These are phyloP conservation scores for Amanita brunnescens DNA, from an alignment of 768 basidiomycete genomes.

Conservation along the genomic window DNA sequence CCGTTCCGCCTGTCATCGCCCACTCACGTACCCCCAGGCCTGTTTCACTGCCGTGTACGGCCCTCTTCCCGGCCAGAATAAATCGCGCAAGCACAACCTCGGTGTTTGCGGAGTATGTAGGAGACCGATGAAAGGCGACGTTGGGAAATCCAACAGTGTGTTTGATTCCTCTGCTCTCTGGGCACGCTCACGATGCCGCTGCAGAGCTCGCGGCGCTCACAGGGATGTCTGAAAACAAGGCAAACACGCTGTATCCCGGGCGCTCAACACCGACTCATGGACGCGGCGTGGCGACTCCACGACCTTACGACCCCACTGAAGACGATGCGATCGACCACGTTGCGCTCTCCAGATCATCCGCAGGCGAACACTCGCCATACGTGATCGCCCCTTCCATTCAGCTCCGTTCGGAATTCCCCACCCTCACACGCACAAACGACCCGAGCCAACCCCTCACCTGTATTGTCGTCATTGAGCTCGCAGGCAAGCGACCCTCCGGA, in stretches of 20 bases:
- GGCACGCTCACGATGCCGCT: conserved; percentile 6
- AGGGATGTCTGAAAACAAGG: conserved; percentile 66
- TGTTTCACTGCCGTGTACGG: conserved; percentile 98
- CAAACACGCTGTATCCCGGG: conserved; percentile 54
- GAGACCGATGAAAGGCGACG: conserved; percentile 91
- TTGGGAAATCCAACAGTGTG: conserved; percentile 85
- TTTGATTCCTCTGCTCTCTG: conserved; percentile 13
- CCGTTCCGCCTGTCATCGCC: conserved; percentile 7
- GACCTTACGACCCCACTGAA: conserved; percentile 62
- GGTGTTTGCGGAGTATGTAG: conserved; percentile 97
- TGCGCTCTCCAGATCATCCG: conserved; percentile 39
- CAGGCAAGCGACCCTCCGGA: conserved; percentile 52
- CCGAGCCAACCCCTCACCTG: conserved; percentile 84
- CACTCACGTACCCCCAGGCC: conserved; percentile 41
- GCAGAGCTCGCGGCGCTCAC: conserved; percentile 91
- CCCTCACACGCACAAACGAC: conserved; percentile 61
- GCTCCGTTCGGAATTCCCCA: conserved; percentile 86
- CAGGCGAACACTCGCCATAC: conserved; percentile 46
- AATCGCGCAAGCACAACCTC: conserved; percentile 65
- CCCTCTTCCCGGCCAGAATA: conserved; percentile 57
- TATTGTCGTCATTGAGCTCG: conserved; percentile 88
- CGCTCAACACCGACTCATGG: conserved; percentile 48
- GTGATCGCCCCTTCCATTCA: conserved; percentile 91
- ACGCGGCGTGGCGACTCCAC: conserved; percentile 23
- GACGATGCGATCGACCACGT: conserved; percentile 78